Percentiles rank a stretch among this genome's conserved stretches.
phyloP scores from a whole-genome alignment of 208 protist species.

The Wallacemonas sp. region DNA sequence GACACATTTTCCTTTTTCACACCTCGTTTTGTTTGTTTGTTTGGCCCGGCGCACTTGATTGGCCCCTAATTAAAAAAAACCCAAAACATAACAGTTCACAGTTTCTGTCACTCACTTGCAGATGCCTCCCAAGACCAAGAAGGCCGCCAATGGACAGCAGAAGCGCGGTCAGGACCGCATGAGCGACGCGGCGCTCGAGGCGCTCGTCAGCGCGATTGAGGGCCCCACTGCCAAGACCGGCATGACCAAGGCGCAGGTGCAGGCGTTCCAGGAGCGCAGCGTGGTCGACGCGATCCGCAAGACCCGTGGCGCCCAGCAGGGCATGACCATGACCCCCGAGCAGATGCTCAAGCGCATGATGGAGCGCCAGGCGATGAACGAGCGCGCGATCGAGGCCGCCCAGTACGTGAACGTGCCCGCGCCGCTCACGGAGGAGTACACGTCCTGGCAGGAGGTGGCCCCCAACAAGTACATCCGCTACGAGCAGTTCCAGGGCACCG shows the following conservation, averaged over 20 bases:
- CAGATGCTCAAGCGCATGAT: conserved; percentile 39
- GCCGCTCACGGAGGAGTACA: conserved; percentile 51
- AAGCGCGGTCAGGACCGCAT: conserved; percentile 32
- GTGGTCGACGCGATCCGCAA: conserved; percentile 39
- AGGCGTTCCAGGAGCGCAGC: conserved; percentile 46
- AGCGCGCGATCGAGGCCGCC: conserved; percentile 44
- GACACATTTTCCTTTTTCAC: too few relatives aligned
- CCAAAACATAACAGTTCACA: too few relatives aligned
- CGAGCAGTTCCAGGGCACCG: conserved; percentile 72
- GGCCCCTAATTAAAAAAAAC: too few relatives aligned
- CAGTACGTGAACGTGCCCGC: conserved; percentile 67
- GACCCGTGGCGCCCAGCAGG: conserved; percentile 20
- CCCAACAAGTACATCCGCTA: conserved; percentile 79
- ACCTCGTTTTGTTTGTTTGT: too few relatives aligned
- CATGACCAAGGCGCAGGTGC: conserved; percentile 65
- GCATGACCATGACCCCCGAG: conserved; percentile 27
- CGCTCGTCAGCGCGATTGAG: conserved; percentile 72
- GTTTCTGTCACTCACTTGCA: too few relatives aligned
- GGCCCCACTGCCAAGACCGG: conserved; percentile 56
- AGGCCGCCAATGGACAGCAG: conserved; percentile 30
- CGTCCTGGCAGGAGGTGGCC: conserved; percentile 64
- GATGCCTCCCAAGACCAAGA: conserved; percentile 31
- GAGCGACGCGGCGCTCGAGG: conserved; percentile 53
- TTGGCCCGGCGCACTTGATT: too few relatives aligned
- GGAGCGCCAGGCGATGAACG: conserved; percentile 41